Evolutionary conservation across 768 basidiomycete genomes (phyloP).

Genomic region (Leccinum variicolor): DNA sequence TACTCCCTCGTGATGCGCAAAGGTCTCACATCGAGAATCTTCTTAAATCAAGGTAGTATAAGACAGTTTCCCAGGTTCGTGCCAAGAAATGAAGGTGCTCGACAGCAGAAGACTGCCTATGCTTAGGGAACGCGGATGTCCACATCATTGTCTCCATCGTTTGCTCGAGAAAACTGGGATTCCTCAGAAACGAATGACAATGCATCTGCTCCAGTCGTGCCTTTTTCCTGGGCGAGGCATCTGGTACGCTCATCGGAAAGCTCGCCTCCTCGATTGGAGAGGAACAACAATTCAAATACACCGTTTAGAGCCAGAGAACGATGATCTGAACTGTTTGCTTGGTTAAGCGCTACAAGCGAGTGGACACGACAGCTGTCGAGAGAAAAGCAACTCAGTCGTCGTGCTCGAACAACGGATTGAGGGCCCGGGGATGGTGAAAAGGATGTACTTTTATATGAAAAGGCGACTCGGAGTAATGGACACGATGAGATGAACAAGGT

Average conservation of each 20-base stretch:
- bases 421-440: no score
- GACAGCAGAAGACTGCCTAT: slow-evolving; percentile 9
- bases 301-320: neutral
- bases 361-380: neutral
- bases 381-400: neutral
- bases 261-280: slow-evolving; percentile 14
- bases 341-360: neutral
- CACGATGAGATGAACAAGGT: neutral
- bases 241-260: slow-evolving; percentile 23
- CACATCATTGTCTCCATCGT: slow-evolving; percentile 70
- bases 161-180: slow-evolving; percentile 56
- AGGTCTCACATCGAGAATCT: slow-evolving; percentile 51
- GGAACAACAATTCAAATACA: neutral
- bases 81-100: neutral
- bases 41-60: slow-evolving; percentile 49
- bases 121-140: slow-evolving; percentile 75
- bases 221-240: slow-evolving; percentile 19
- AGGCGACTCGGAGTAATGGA: neutral
- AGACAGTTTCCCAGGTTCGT: slow-evolving; percentile 68
- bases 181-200: slow-evolving; percentile 67
- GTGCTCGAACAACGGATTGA: neutral
- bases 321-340: neutral
- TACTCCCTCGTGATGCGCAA: slow-evolving; percentile 76
- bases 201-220: slow-evolving; percentile 62
- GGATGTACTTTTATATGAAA: no score